phyloP scores from a whole-genome alignment of 2,329 filamentous ascomycete species.

The Fusarium subglutinans region DNA sequence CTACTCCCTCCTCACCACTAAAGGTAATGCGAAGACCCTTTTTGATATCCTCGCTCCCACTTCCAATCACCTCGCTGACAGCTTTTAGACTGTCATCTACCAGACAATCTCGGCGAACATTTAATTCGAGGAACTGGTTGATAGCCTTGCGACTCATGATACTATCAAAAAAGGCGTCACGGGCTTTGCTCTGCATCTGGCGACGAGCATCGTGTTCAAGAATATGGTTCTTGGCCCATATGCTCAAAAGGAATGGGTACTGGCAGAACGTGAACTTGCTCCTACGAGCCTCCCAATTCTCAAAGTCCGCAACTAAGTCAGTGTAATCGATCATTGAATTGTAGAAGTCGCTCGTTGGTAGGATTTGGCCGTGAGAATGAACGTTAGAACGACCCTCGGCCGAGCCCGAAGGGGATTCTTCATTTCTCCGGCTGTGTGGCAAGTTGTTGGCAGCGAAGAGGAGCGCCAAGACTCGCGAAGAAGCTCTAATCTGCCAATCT shows the following conservation, averaged over 20 bases:
- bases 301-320: slow-evolving; percentile 87
- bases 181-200: slow-evolving; percentile 88
- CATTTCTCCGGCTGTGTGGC: slow-evolving; percentile 49
- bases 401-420: slow-evolving; percentile 32
- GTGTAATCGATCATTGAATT: slow-evolving; percentile 85
- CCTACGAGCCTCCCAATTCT: slow-evolving; percentile 81
- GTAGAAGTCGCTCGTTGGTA: slow-evolving; percentile 88
- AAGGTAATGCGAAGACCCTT: slow-evolving; percentile 90
- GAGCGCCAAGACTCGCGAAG: slow-evolving; percentile 80
- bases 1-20: slow-evolving; percentile 87
- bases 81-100: slow-evolving; percentile 87
- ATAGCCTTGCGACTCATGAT: slow-evolving; percentile 79
- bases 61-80: slow-evolving; percentile 85
- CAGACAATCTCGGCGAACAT: slow-evolving; percentile 83
- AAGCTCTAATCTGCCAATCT: slow-evolving; percentile 90
- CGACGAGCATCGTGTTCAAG: slow-evolving; percentile 87
- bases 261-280: slow-evolving; percentile 88
- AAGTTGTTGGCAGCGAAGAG: slow-evolving; percentile 83
- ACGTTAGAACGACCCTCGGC: slow-evolving; percentile 42
- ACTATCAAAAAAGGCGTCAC: slow-evolving; percentile 90
- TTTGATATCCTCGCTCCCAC: slow-evolving; percentile 85
- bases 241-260: slow-evolving; percentile 90
- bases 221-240: slow-evolving; percentile 91
- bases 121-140: slow-evolving; percentile 80
- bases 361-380: slow-evolving; percentile 66